Percentiles rank a stretch among this genome's conserved stretches.
phyloP scores from a whole-genome alignment of 2,329 filamentous ascomycete genomes.

The Lomentospora prolificans region DNA sequence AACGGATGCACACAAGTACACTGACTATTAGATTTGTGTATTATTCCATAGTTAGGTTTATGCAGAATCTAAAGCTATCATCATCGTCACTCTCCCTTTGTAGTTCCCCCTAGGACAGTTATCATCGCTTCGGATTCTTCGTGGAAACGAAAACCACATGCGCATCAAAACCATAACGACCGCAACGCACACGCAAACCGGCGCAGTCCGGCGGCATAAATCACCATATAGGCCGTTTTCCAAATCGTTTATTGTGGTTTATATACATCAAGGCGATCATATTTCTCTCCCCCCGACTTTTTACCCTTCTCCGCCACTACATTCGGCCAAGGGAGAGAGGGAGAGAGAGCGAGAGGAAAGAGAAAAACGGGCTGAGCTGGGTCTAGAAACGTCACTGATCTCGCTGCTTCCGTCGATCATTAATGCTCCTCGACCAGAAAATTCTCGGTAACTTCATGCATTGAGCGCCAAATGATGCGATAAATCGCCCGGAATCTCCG shows the following conservation, averaged over 20 bases:
- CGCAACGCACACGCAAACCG: background rate
- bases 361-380: background rate
- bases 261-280: background rate
- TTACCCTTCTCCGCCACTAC: background rate
- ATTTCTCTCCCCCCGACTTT: background rate
- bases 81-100: too few species aligned
- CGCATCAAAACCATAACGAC: background rate
- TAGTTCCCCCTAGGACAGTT: too few species aligned
- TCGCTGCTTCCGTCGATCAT: background rate
- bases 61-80: too few species aligned
- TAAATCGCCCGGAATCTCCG: background rate
- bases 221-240: background rate
- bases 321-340: background rate
- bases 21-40: too few species aligned
- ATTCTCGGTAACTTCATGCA: background rate
- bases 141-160: too few species aligned
- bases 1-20: too few species aligned
- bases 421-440: background rate
- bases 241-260: background rate
- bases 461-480: background rate
- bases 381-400: background rate
- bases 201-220: background rate
- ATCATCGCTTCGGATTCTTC: too few species aligned
- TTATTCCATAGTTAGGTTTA: too few species aligned
- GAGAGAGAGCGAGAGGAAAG: background rate